Percentiles rank a stretch among this genome's conserved stretches.
phyloP scores from a whole-genome alignment of 306 rosid species.

The Rosa lucieae region DNA sequence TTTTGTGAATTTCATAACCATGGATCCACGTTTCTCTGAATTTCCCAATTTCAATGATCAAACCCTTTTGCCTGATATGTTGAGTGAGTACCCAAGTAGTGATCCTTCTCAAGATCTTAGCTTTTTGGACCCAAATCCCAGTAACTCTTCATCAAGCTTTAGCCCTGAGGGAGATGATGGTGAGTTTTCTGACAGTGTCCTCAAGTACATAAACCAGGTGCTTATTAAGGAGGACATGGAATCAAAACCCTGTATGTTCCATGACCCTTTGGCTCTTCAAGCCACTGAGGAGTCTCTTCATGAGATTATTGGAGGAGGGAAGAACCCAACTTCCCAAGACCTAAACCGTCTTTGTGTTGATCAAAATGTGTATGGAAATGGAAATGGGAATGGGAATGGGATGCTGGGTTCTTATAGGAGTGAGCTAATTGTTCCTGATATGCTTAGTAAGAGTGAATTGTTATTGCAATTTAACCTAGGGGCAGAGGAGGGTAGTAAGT shows the following conservation, averaged over 20 bases:
- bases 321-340: constrained; percentile 34
- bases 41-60: constrained; percentile 10
- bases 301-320: constrained; percentile 38
- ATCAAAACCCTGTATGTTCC: constrained; percentile 38
- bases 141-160: not conserved
- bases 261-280: constrained; percentile 43
- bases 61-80: constrained; percentile 11
- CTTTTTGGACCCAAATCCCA: too few relatives aligned
- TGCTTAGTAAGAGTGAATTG: constrained; percentile 45
- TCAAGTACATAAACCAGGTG: constrained; percentile 52
- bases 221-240: constrained; percentile 66
- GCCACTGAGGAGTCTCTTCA: constrained; percentile 53
- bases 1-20: not conserved
- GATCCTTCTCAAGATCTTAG: constrained; percentile 6
- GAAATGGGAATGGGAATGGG: not conserved
- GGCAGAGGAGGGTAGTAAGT: constrained; percentile 58
- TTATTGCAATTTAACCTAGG: constrained; percentile 58
- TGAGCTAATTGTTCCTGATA: constrained; percentile 27
- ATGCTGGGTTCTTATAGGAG: constrained; percentile 28
- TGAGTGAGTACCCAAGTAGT: constrained; percentile 25
- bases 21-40: constrained; percentile 34
- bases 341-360: constrained; percentile 3
- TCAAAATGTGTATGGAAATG: not conserved
- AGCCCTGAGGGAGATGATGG: constrained; percentile 37
- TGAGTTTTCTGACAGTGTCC: constrained; percentile 39